A percentile compares a stretch with the other conserved stretches of the same genome.
These are phyloP conservation scores for Debaryomyces sp. DNA, from an alignment of 1,139 yeast species.

Conservation along the genomic window DNA sequence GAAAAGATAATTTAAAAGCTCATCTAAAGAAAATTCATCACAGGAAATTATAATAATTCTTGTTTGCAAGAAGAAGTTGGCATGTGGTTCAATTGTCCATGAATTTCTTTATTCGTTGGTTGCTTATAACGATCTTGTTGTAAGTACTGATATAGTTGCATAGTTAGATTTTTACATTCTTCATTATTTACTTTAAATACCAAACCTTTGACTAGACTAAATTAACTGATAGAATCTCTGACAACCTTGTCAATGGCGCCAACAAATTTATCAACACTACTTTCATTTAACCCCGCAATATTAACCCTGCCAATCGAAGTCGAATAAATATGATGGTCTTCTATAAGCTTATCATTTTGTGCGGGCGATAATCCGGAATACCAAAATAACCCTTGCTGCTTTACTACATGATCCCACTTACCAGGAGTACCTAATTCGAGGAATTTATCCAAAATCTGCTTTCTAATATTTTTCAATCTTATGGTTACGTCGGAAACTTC, in stretches of 20 bases:
- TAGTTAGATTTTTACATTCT: slow-evolving; percentile 6
- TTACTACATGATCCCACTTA: slow-evolving; percentile 39
- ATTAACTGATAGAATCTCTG: slow-evolving; percentile 18
- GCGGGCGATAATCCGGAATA: slow-evolving; percentile 38
- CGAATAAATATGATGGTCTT: slow-evolving; percentile 40
- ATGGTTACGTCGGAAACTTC: slow-evolving; percentile 33
- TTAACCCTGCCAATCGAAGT: slow-evolving; percentile 45
- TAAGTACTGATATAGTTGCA: slow-evolving; percentile 2
- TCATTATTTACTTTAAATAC: slow-evolving; percentile 1
- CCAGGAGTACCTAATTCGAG: slow-evolving; percentile 43
- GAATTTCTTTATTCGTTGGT: background rate
- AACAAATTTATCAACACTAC: slow-evolving; percentile 40
- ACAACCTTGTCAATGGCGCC: slow-evolving; percentile 41
- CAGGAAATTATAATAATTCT: slow-evolving; percentile 12
- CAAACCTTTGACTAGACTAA: background rate
- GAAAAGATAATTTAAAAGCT: slow-evolving; percentile 69
- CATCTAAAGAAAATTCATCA: slow-evolving; percentile 68
- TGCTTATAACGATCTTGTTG: background rate
- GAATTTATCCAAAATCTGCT: slow-evolving; percentile 29
- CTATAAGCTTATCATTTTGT: slow-evolving; percentile 34
- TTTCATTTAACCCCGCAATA: slow-evolving; percentile 44
- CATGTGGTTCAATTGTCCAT: too few species aligned
- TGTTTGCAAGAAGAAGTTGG: background rate
- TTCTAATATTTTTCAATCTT: slow-evolving; percentile 35
- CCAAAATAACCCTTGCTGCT: slow-evolving; percentile 49